phyloP scores from a whole-genome alignment of 768 basidiomycete species.

The Chalciporus sphaerocephalus region DNA sequence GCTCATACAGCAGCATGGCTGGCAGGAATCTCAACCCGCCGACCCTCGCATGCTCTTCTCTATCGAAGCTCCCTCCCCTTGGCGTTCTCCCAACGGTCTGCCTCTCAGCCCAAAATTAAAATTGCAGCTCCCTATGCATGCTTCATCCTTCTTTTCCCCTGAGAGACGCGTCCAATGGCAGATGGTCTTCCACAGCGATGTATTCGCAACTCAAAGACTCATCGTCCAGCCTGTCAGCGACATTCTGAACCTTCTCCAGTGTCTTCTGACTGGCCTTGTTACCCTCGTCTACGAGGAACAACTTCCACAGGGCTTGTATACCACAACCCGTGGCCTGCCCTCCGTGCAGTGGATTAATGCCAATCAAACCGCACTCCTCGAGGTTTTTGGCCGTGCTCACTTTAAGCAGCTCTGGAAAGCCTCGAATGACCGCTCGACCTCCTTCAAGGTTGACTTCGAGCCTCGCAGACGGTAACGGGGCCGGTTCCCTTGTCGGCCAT shows the following conservation, averaged over 20 bases:
- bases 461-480: slow-evolving; percentile 35
- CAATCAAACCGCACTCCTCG: slow-evolving; percentile 61
- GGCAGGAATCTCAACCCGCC: slow-evolving; percentile 54
- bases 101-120: slow-evolving; percentile 72
- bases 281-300: slow-evolving; percentile 73
- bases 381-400: slow-evolving; percentile 71
- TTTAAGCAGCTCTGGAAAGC: slow-evolving; percentile 70
- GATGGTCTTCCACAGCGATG: slow-evolving; percentile 82
- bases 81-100: slow-evolving; percentile 70
- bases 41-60: slow-evolving; percentile 76
- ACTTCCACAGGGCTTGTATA: slow-evolving; percentile 63
- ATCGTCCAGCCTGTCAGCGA: slow-evolving; percentile 66
- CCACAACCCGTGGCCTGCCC: slow-evolving; percentile 74
- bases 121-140: slow-evolving; percentile 71
- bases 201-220: slow-evolving; percentile 66
- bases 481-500: slow-evolving; percentile 6
- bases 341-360: slow-evolving; percentile 72
- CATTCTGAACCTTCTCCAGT: slow-evolving; percentile 64
- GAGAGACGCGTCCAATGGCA: slow-evolving; percentile 84
- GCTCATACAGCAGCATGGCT: slow-evolving; percentile 66
- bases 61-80: slow-evolving; percentile 73
- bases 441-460: slow-evolving; percentile 71
- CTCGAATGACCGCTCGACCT: slow-evolving; percentile 62
- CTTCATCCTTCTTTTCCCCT: slow-evolving; percentile 81
- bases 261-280: slow-evolving; percentile 67